phyloP scores from a whole-genome alignment of 345 rosid species.

The Camelina sativa region DNA sequence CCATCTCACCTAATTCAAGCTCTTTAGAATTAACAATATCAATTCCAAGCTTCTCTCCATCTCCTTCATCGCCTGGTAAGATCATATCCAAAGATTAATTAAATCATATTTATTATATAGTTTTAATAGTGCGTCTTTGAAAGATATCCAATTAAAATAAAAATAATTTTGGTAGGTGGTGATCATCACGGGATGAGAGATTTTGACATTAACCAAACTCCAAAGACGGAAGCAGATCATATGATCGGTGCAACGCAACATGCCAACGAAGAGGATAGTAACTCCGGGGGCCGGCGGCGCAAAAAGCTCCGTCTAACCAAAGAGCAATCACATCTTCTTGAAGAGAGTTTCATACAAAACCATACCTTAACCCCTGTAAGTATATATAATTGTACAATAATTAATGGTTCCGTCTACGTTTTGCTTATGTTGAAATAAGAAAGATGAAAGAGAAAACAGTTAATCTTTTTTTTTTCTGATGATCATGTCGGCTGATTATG shows the following conservation, averaged over 20 bases:
- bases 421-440: conserved; percentile 26
- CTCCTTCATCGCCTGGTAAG: conserved; percentile 64
- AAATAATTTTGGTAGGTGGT: conserved; percentile 36
- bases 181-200: conserved; percentile 39
- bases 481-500: conserved; percentile 34
- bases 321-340: conserved; percentile 72
- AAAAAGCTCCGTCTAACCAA: conserved; percentile 76
- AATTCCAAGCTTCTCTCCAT: conserved; percentile 71
- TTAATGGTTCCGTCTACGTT: conserved; percentile 15
- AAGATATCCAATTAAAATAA: conserved; percentile 1
- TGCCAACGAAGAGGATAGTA: conserved; percentile 32
- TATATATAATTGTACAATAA: background rate
- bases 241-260: conserved; percentile 42
- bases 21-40: conserved; percentile 80
- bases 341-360: conserved; percentile 72
- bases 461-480: background rate
- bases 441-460: background rate
- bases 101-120: conserved; percentile 3
- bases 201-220: conserved; percentile 43
- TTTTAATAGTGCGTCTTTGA: background rate
- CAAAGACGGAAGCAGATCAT: conserved; percentile 39
- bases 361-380: conserved; percentile 66
- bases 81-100: conserved; percentile 13
- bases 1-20: conserved; percentile 41
- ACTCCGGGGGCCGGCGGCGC: conserved; percentile 54